Conservation (phyloP, 1,139 yeast species). For the Tardiomyces digboiensis region DNA sequence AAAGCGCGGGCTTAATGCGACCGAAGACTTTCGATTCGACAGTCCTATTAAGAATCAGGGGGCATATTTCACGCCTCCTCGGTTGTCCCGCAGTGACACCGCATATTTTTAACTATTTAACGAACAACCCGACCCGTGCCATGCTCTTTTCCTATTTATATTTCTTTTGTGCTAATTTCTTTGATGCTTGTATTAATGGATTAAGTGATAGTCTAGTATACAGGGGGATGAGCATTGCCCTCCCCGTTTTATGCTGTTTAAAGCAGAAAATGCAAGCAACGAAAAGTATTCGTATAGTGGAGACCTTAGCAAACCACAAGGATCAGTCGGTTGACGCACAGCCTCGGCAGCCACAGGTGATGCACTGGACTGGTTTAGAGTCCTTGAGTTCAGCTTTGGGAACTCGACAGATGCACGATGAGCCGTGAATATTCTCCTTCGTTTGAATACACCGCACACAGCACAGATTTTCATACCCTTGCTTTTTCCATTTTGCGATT, state of each 20-base stretch:
- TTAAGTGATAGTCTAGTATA: slow-evolving; percentile 2
- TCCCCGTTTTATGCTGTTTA: too few species aligned
- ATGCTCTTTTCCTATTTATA: slow-evolving; percentile 3
- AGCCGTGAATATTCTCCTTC: slow-evolving; percentile 52
- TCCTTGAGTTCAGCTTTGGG: slow-evolving; percentile 36
- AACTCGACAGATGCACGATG: slow-evolving; percentile 79
- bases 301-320: too few species aligned
- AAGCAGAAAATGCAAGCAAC: too few species aligned
- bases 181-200: slow-evolving; percentile 1
- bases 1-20: neutral
- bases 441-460: slow-evolving; percentile 71
- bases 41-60: slow-evolving; percentile 22
- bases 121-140: slow-evolving; percentile 1
- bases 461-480: slow-evolving; percentile 82
- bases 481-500: slow-evolving; percentile 88
- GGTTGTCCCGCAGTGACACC: slow-evolving; percentile 7
- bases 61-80: slow-evolving; percentile 16
- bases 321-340: slow-evolving; percentile 71
- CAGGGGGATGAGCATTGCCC: too few species aligned
- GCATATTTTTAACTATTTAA: slow-evolving; percentile 4
- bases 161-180: slow-evolving; percentile 3
- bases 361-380: slow-evolving; percentile 43
- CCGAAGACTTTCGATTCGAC: slow-evolving; percentile 13
- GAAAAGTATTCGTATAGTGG: too few species aligned
- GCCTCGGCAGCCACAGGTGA: slow-evolving; percentile 85